Conservation (phyloP, 768 basidiomycete species). For the Macrolepiota fuliginosa region DNA sequence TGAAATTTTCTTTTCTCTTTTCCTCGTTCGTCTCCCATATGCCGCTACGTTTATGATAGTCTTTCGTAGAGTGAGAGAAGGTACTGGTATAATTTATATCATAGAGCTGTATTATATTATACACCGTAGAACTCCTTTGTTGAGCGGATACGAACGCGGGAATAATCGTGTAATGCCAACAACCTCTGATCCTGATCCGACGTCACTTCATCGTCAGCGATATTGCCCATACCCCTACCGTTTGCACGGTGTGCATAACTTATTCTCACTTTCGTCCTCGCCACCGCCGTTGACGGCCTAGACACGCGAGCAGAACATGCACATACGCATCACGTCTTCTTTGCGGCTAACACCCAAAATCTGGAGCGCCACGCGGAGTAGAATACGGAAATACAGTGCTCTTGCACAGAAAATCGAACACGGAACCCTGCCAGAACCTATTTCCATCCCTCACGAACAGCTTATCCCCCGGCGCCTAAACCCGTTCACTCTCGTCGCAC, state of each 20-base stretch:
- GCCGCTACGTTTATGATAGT: background rate
- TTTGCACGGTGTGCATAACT: background rate
- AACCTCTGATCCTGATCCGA: constrained; percentile 11
- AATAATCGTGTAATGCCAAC: constrained; percentile 16
- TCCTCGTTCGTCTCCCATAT: background rate
- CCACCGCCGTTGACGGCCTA: background rate
- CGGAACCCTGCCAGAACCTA: constrained; percentile 23
- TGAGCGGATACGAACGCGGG: constrained; percentile 13
- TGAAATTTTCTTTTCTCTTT: background rate
- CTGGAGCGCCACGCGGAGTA: constrained; percentile 24
- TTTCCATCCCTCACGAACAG: constrained; percentile 26
- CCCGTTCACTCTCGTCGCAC: constrained; percentile 67
- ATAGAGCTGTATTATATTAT: constrained; percentile 15
- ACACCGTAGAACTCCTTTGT: constrained; percentile 3
- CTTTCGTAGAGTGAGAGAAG: background rate
- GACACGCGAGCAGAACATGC: constrained; percentile 3
- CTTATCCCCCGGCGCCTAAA: constrained; percentile 32
- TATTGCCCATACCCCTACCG: background rate
- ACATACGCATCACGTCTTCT: constrained; percentile 13
- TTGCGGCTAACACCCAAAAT: constrained; percentile 13
- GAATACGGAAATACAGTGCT: constrained; percentile 34
- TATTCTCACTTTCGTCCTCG: background rate
- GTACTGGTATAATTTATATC: constrained; percentile 8
- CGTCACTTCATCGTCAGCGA: constrained; percentile 4
- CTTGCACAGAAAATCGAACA: constrained; percentile 41